Evolutionary conservation across 73 alveolate species (phyloP).

Genomic region (Paramecium octaurelia): DNA sequence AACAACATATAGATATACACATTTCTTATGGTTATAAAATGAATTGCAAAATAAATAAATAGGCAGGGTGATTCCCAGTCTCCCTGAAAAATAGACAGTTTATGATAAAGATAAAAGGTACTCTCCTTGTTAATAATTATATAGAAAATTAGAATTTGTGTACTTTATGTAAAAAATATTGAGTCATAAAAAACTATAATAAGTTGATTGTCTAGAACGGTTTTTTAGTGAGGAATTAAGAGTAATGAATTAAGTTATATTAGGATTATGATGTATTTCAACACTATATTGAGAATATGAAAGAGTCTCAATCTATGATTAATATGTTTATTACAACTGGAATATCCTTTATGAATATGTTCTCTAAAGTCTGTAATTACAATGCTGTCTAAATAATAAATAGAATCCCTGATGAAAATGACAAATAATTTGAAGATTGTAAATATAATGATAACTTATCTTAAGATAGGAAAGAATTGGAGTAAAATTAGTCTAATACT

Average conservation of each 20-base stretch:
- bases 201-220: neutral
- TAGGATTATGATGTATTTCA: neutral
- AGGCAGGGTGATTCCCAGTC: neutral
- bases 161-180: neutral
- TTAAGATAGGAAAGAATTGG: neutral
- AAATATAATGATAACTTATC: neutral
- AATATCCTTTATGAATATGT: neutral
- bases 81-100: neutral
- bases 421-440: neutral
- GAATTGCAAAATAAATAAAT: neutral
- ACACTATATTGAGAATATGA: neutral
- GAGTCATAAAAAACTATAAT: neutral
- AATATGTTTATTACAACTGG: neutral
- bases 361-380: neutral
- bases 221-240: neutral
- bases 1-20: neutral
- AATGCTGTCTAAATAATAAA: neutral
- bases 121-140: neutral
- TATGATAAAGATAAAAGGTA: slow-evolving; percentile 30
- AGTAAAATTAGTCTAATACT: neutral
- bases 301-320: neutral
- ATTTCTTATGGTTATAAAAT: neutral
- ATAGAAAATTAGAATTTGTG: neutral
- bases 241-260: neutral
- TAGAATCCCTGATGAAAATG: neutral